These are phyloP conservation scores for Paramecium bursaria DNA, from an alignment of 73 alveolate species.

Conservation along the genomic window DNA sequence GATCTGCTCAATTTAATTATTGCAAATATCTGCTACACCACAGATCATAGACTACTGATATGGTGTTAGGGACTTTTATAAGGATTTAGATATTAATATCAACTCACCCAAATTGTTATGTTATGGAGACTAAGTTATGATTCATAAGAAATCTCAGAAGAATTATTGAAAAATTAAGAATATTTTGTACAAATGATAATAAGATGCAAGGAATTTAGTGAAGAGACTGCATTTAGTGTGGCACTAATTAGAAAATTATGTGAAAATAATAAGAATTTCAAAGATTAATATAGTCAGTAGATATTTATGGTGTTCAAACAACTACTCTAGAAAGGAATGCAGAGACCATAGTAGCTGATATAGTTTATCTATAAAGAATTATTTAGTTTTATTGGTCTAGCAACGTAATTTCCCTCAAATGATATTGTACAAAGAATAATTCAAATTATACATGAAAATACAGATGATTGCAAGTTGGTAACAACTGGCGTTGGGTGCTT, in stretches of 20 bases:
- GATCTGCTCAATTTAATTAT: conserved; percentile 17
- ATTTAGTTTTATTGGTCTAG: conserved; percentile 44
- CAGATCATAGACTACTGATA: conserved; percentile 37
- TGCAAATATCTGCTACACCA: conserved; percentile 40
- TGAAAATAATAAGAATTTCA: conserved; percentile 31
- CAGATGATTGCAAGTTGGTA: background rate
- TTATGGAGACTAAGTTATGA: conserved; percentile 50
- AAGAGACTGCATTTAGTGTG: conserved; percentile 21
- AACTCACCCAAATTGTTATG: background rate
- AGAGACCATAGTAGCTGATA: background rate
- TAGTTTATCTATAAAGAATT: conserved; percentile 39
- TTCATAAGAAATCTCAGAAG: conserved; percentile 34
- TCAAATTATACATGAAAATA: background rate
- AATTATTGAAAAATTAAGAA: conserved; percentile 17
- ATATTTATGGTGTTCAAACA: background rate
- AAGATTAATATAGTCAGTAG: background rate
- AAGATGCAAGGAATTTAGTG: background rate
- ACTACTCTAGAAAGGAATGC: background rate
- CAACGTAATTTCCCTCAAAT: conserved; percentile 2
- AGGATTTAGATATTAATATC: background rate
- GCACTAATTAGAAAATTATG: conserved; percentile 34
- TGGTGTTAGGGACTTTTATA: conserved; percentile 51
- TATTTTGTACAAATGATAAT: background rate
- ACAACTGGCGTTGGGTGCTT: conserved; percentile 35
- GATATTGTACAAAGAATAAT: conserved; percentile 3